These are phyloP conservation scores for Termitomyces heimii DNA, from an alignment of 768 basidiomycete species.

Conservation along the genomic window DNA sequence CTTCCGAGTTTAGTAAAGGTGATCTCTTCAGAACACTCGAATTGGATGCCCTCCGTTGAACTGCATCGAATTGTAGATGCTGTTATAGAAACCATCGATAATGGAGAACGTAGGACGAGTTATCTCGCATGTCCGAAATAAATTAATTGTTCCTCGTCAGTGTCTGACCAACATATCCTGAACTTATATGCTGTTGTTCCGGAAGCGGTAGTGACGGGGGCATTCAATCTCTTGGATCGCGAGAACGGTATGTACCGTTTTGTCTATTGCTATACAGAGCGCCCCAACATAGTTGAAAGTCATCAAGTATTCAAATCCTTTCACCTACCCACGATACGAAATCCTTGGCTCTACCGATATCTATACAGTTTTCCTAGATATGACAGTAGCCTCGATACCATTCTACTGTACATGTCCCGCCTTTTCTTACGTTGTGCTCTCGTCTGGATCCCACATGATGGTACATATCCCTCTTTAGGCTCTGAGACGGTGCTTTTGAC, in stretches of 20 bases:
- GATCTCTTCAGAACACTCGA: too few relatives aligned
- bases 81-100: constrained; percentile 25
- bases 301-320: constrained; percentile 50
- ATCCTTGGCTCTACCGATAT: constrained; percentile 62
- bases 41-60: constrained; percentile 19
- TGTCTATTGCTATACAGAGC: neutral
- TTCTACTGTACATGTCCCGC: constrained; percentile 75
- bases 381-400: constrained; percentile 30
- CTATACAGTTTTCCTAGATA: constrained; percentile 51
- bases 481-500: neutral
- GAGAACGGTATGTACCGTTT: constrained; percentile 43
- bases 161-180: constrained; percentile 48
- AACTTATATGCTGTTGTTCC: constrained; percentile 55
- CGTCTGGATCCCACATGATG: constrained; percentile 57
- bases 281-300: constrained; percentile 32
- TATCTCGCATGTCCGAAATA: neutral
- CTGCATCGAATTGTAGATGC: constrained; percentile 18
- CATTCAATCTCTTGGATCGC: constrained; percentile 73
- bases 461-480: constrained; percentile 27
- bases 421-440: constrained; percentile 58
- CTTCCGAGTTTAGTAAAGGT: too few relatives aligned
- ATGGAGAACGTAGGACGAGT: constrained; percentile 23
- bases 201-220: constrained; percentile 57
- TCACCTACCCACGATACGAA: constrained; percentile 57
- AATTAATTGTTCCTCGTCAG: constrained; percentile 13